phyloP scores from a whole-genome alignment of 345 rosid genomes.

The Pistacia integerrima region DNA sequence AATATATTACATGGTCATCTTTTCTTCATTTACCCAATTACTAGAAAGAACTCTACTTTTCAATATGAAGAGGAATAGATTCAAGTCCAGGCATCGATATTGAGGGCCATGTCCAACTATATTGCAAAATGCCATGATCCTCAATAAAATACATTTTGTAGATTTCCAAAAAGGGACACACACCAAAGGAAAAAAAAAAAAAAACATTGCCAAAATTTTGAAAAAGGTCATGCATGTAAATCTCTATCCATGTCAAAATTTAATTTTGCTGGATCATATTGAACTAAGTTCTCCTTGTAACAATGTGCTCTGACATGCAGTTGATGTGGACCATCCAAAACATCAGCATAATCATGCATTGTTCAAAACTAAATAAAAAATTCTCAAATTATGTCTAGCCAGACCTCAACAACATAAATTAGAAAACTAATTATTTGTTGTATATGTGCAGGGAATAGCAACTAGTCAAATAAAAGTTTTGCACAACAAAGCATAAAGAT shows the following conservation, averaged over 20 bases:
- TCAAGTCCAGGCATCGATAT: neutral
- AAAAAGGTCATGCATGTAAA: neutral
- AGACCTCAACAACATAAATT: slow-evolving; percentile 4
- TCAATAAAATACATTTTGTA: neutral
- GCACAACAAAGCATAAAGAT: neutral
- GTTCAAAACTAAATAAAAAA: too few relatives aligned
- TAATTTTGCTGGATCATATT: neutral
- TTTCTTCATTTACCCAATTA: neutral
- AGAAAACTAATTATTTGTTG: neutral
- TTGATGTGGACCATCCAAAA: neutral
- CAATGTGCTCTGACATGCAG: neutral
- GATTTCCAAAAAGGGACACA: neutral
- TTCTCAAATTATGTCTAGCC: neutral
- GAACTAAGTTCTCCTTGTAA: neutral
- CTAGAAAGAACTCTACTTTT: neutral
- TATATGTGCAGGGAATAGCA: neutral
- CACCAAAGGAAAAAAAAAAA: too few relatives aligned
- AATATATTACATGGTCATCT: neutral
- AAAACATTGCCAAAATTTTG: neutral
- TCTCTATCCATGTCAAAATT: neutral
- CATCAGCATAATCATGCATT: neutral
- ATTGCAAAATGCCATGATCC: neutral
- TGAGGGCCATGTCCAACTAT: neutral
- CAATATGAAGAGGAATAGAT: neutral
- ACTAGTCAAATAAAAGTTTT: neutral